Conservation (phyloP, 1,284 basidiomycete genomes). For the Ganoderma resinaceum region DNA sequence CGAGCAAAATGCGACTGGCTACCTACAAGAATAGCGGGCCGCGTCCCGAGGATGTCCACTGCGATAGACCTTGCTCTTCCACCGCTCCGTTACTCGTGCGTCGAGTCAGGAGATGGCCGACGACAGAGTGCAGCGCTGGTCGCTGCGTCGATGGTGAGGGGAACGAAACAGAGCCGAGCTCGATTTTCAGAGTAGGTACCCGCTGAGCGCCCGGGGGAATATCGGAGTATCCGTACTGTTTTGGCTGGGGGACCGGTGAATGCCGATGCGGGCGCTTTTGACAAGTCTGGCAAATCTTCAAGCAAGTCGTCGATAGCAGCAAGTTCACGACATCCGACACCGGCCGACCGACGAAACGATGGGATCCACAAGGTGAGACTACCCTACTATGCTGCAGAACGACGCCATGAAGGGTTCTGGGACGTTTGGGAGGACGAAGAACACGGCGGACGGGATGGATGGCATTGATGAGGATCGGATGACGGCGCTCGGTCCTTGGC, state of each 20-base stretch:
- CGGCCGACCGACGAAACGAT: conserved; percentile 54
- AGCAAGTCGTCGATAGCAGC: conserved; percentile 21
- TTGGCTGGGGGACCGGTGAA: conserved; percentile 8
- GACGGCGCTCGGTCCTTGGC: conserved; percentile 34
- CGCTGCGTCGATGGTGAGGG: conserved; percentile 48
- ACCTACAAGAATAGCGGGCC: conserved; percentile 29
- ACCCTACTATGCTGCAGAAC: conserved; percentile 18
- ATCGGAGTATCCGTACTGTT: not conserved
- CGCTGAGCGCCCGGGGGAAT: not conserved
- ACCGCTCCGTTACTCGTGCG: conserved; percentile 56
- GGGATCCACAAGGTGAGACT: conserved; percentile 79
- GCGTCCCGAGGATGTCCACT: conserved; percentile 25
- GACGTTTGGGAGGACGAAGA: conserved; percentile 28
- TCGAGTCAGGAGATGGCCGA: conserved; percentile 41
- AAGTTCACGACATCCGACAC: conserved; percentile 40
- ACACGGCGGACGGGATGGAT: conserved; percentile 45
- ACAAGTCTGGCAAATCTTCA: conserved; percentile 18
- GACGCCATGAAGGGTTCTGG: conserved; percentile 24
- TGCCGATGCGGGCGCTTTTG: conserved; percentile 21
- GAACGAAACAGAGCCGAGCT: conserved; percentile 12
- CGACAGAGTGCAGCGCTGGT: conserved; percentile 49
- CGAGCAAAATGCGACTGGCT: conserved; percentile 36
- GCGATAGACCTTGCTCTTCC: conserved; percentile 40
- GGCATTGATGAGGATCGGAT: conserved; percentile 43
- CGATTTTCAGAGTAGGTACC: not conserved